Evolutionary conservation across 164 flowering plant genomes (phyloP).

Genomic region (Akebia trifoliata): DNA sequence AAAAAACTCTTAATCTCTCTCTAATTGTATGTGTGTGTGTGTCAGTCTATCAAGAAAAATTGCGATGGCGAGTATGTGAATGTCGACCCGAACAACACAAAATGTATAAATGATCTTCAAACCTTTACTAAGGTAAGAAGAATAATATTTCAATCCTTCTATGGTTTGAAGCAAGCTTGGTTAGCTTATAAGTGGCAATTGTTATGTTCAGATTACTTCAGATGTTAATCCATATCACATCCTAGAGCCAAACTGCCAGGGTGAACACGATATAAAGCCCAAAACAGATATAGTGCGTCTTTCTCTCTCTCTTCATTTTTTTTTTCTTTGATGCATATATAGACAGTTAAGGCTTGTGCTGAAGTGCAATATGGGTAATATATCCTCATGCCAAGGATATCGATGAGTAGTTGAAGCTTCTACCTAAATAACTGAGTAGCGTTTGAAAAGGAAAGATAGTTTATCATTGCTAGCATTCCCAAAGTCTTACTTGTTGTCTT

Average conservation of each 20-base stretch:
- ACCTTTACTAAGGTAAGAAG: constrained; percentile 12
- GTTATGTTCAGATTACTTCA: constrained; percentile 2
- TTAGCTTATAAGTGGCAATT: neutral
- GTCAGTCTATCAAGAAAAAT: constrained; percentile 4
- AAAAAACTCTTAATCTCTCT: neutral
- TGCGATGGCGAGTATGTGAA: constrained; percentile 1
- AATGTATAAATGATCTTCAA: constrained; percentile 18
- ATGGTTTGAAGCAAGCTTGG: neutral
- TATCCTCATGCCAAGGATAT: too few relatives aligned
- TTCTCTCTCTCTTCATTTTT: too few relatives aligned
- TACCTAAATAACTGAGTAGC: too few relatives aligned
- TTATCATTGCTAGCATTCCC: too few relatives aligned
- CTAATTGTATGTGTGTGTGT: too few relatives aligned
- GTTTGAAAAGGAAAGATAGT: too few relatives aligned
- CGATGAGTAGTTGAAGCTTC: too few relatives aligned
- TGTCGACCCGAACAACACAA: neutral
- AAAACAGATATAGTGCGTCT: neutral
- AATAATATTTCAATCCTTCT: neutral
- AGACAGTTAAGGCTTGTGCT: too few relatives aligned
- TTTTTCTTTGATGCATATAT: too few relatives aligned
- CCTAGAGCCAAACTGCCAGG: neutral
- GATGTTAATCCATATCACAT: neutral
- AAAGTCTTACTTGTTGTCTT: too few relatives aligned
- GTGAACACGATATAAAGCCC: constrained; percentile 2
- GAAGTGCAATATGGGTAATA: too few relatives aligned